Evolutionary conservation across 2,329 filamentous ascomycete genomes (phyloP), one percentile per base, ranked within the genome.

Genomic region (Hansfordia pulvinata): DNA sequence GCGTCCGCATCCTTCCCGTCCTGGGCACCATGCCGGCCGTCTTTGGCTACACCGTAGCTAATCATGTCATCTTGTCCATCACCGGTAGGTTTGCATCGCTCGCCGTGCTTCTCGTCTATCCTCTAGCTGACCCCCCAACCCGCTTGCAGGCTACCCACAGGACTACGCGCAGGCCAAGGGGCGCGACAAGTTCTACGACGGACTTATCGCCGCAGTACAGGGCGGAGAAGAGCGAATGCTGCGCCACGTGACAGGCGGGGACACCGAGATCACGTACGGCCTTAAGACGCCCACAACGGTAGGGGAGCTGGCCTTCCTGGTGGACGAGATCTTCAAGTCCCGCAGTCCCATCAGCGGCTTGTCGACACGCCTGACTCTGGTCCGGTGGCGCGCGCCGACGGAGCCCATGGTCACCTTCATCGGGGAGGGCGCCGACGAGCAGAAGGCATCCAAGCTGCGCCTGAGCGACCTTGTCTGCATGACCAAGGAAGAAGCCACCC

Each of bases 21-120:
- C 58, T 98, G 3, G 90, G 90, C 1, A 98, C 90, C 0, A 94
- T 98, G 86, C 90, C 90, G 0, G 88, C 90, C 3, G 77, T 96
- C 1, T 98, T 98, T 49, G 90, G 90, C 7, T 80, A 94, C 30
- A 81, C 79, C 0, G 72, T 82, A 7, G 90, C 90, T 4, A 98
- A 96, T 52, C 84, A 96, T 47, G 74, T 96, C 32, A 88, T 98
- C 37, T 66, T 93, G 30, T 71, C 74, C 31, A 69, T 96, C 24
- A 60, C 67, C 5, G 59, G 59, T 60, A 42, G 19, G 42, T 14
- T 11, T 14, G 17, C 3, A 8, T 11, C 8, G 11, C 13, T 25
- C 2, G 4, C 2, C 14, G 7, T 9, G 1, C 17, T 17, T 29
- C 7, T 20, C 6, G 17, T 17, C 14, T 3, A 14, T 12, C 4